phyloP scores from a whole-genome alignment of 2,329 filamentous ascomycete species.

The Trichoderma sp. region DNA sequence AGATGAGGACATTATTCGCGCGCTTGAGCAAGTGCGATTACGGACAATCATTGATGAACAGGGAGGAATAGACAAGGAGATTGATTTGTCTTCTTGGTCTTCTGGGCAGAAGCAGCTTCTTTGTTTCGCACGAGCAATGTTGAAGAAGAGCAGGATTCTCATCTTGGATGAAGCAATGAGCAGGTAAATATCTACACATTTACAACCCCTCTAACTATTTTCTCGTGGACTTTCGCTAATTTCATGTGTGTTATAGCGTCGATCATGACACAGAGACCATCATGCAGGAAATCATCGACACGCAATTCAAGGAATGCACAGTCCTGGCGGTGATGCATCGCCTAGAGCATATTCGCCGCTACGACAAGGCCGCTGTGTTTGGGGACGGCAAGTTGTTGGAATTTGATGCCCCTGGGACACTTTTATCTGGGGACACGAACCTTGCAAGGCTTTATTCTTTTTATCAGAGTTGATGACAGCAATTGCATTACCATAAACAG shows the following conservation, averaged over 20 bases:
- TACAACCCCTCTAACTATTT: background rate
- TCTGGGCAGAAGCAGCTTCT: constrained; percentile 47
- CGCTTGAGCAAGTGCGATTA: constrained; percentile 45
- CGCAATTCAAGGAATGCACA: constrained; percentile 44
- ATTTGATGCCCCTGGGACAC: constrained; percentile 8
- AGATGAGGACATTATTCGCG: constrained; percentile 41
- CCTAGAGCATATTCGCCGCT: constrained; percentile 33
- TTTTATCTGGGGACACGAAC: constrained; percentile 25
- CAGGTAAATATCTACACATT: constrained; percentile 27
- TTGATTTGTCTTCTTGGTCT: constrained; percentile 34
- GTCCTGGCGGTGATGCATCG: constrained; percentile 44
- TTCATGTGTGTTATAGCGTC: constrained; percentile 24
- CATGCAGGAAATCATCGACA: constrained; percentile 34
- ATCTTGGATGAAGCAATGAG: constrained; percentile 40
- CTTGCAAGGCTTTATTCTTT: constrained; percentile 6
- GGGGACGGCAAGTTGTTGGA: constrained; percentile 42
- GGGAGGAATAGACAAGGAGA: constrained; percentile 37
- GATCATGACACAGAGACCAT: constrained; percentile 33
- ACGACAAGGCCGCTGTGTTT: constrained; percentile 50
- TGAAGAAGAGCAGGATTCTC: constrained; percentile 35
- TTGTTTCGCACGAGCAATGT: constrained; percentile 36
- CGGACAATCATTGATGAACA: constrained; percentile 37
- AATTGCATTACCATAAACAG: background rate
- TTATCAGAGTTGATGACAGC: background rate
- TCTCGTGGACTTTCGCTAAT: background rate